These are phyloP conservation scores for Aspergillus unguis DNA, from an alignment of 2,329 filamentous ascomycete species.

Conservation along the genomic window DNA sequence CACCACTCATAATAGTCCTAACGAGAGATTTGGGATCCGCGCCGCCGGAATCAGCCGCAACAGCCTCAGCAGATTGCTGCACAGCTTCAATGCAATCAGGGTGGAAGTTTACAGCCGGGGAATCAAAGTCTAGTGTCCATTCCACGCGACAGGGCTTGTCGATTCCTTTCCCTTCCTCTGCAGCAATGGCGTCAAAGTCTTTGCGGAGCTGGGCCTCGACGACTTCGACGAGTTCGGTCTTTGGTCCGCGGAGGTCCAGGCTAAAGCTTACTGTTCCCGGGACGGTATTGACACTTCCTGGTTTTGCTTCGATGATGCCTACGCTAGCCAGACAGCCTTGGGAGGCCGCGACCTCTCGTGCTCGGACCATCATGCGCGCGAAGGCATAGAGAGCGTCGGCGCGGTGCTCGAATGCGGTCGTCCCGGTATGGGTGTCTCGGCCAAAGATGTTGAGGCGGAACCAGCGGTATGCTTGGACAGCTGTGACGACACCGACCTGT, in stretches of 20 bases:
- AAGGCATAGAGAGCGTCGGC: conserved; percentile 67
- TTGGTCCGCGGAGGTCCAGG: conserved; percentile 63
- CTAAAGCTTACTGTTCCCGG: conserved; percentile 65
- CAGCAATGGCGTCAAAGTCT: conserved; percentile 60
- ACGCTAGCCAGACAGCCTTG: conserved; percentile 64
- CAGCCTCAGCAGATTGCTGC: conserved; percentile 54
- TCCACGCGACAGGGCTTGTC: conserved; percentile 53
- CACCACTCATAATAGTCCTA: conserved; percentile 58
- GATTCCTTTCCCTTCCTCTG: conserved; percentile 52
- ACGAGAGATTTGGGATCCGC: conserved; percentile 42
- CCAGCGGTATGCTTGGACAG: conserved; percentile 74
- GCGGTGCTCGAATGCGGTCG: conserved; percentile 64
- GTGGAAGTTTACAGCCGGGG: conserved; percentile 62
- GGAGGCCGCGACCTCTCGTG: conserved; percentile 60
- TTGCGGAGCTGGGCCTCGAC: conserved; percentile 56
- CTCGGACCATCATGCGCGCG: conserved; percentile 64
- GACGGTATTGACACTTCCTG: conserved; percentile 71
- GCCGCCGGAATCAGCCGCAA: conserved; percentile 51
- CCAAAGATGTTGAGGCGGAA: conserved; percentile 65
- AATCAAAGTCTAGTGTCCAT: conserved; percentile 61
- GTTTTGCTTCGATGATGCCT: conserved; percentile 64
- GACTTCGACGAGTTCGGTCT: conserved; percentile 55
- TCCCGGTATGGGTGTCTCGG: conserved; percentile 70
- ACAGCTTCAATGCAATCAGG: conserved; percentile 65
- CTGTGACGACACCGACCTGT: conserved; percentile 67